phyloP scores from a whole-genome alignment of 192 early-diverging fungal species.

The Umbelopsis ramanniana region DNA sequence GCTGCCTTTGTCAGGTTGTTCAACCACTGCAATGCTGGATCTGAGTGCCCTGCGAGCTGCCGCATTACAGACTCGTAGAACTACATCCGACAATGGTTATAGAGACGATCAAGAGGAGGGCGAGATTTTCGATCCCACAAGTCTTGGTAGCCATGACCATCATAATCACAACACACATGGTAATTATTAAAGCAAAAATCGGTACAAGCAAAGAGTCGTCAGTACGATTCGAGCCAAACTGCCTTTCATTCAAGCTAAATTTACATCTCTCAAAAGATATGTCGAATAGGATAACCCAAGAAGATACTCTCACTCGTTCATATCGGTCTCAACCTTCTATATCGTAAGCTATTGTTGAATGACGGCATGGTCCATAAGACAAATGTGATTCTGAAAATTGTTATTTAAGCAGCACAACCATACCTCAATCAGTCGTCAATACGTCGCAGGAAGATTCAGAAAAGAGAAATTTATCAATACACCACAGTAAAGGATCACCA shows the following conservation, averaged over 20 bases:
- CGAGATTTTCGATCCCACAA: background rate
- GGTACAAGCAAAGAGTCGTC: too few species aligned
- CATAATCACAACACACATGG: background rate
- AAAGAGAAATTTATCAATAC: too few species aligned
- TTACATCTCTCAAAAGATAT: too few species aligned
- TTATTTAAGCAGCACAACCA: background rate
- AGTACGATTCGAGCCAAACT: too few species aligned
- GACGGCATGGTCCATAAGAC: background rate
- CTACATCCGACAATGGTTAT: background rate
- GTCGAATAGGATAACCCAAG: too few species aligned
- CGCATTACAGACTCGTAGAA: conserved; percentile 6
- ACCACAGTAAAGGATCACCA: too few species aligned
- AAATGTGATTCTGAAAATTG: background rate
- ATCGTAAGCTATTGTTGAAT: background rate
- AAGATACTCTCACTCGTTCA: too few species aligned
- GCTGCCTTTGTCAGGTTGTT: background rate
- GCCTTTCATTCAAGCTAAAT: too few species aligned
- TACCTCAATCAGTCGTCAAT: too few species aligned
- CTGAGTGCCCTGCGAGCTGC: conserved; percentile 6
- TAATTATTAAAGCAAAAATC: background rate
- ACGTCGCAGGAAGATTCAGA: too few species aligned
- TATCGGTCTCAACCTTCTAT: background rate
- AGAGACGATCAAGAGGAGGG: background rate
- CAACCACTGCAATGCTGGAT: background rate
- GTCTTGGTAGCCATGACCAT: background rate